A percentile compares a stretch with the other conserved stretches of the same genome.
These are phyloP conservation scores for Chrysopogon serrulatus DNA, from an alignment of 176 grass and related monocot genomes.

Conservation along the genomic window DNA sequence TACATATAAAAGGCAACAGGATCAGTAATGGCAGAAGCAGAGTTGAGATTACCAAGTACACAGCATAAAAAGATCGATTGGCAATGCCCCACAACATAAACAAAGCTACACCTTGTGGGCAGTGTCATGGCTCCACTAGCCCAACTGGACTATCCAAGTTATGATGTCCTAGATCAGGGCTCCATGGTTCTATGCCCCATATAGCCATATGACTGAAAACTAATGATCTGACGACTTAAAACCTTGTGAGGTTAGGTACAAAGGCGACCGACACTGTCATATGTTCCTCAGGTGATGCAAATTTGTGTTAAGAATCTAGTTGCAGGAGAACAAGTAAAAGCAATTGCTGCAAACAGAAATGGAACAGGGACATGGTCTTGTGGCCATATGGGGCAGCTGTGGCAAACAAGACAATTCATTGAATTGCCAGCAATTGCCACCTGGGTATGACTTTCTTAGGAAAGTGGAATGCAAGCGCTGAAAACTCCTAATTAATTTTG, in stretches of 20 bases:
- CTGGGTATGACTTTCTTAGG: background rate
- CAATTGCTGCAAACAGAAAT: background rate
- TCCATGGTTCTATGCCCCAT: background rate
- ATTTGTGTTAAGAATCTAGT: background rate
- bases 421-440: background rate
- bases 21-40: background rate
- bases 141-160: background rate
- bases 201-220: background rate
- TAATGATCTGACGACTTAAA: background rate
- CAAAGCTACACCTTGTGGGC: background rate
- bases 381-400: background rate
- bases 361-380: background rate
- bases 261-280: background rate
- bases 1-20: background rate
- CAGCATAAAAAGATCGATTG: background rate
- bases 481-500: background rate
- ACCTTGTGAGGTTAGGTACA: background rate
- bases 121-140: background rate
- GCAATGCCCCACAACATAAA: background rate
- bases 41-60: background rate
- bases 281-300: background rate
- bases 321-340: background rate
- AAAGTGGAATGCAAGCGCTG: background rate
- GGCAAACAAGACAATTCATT: background rate
- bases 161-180: background rate